Evolutionary conservation across 179 eudicot genomes (phyloP), one percentile per base, ranked within the genome.

Genomic region (Beta lomatogona): DNA sequence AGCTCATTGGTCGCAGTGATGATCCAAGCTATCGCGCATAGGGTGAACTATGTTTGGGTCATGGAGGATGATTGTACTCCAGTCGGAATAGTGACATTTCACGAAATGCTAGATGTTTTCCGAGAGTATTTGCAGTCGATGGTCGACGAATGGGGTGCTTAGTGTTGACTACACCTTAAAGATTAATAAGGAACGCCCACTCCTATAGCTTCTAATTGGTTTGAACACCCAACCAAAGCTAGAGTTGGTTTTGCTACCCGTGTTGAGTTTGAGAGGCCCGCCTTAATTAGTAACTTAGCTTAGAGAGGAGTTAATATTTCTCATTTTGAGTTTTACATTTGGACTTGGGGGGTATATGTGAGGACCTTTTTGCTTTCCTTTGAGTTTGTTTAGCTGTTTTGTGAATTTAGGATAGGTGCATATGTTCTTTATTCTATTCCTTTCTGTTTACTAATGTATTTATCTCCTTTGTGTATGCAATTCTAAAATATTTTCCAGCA

Each of bases 11-110:
- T 84, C 4, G 90, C 90, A 0, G 87, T 88, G 18, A 88, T 86
- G 88, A 84, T 88, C 25, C 90, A 88, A 80, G 90, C 90, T 0
- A 65, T 88, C 1, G 84, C 90, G 2, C 90, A 88, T 65, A 83
- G 90, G 36, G 87, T 84, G 55, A 88, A 80, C 60, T 88, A 88
- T 6, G 90, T 78, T 3, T 88, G 88, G 90, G 88, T 88, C 16
- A 79, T 88, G 77, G 88, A 88, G 73, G 80, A 77, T 11, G 84
- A 86, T 55, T 65, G 74, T 78, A 77, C 59, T 5, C 78, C 80
- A 6, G 80, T 75, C 9, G 90, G 90, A 16, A 84, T 80, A 21
- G 90, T 88, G 60, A 84, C 87, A 4, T 86, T 88, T 31, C 73
- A 66, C n/a, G 87, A 80, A 57, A 88, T 88, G 81, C 83, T 88